Evolutionary conservation across 257 asterid species (phyloP), one percentile per base, ranked within the genome.

Genomic region (Solanum lycopersicoides): DNA sequence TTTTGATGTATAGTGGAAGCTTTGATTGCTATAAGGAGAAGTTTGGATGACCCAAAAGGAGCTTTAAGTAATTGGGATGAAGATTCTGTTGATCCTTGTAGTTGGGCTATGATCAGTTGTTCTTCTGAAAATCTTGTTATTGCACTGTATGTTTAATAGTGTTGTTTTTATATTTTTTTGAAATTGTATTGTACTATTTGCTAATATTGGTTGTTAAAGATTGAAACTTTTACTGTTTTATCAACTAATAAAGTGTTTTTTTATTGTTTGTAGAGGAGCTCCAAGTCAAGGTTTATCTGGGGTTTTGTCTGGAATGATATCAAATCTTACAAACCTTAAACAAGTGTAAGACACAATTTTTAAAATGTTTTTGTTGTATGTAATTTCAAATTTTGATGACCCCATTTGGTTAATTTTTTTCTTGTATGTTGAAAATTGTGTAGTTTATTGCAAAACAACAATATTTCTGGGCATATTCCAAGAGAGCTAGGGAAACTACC

Each of bases 261-360:
- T 87, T 50, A 21, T 37, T 28, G 39, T 53, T 63, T 85, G 86
- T 95, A 97, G 99, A 28, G 98, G 97, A 90, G 99, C 97, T 89
- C 99, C 99, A 72, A 93, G 99, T 83, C 99, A 97, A 90, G 99
- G 97, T 82, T 90, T 97, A 92, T 95, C 98, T 72, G 99, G 99
- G 87, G 89, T 93, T 82, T 71, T 97, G 86, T 95, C 98, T 88
- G 93, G 98, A 93, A 87, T 88, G 91, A 88, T 94, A 83, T 95
- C 98, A 86, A 96, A 96, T 80, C 99, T 97, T 56, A 95, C 98
- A 86, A 97, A 96, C 90, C 98, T 97, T 87, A 97, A 95, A 89
- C 99, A 95, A 95, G 89, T 97, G 99, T 97, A 91, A 94, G 98
- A 13, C 32, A 35, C 25, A 76, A 82, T 37, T 15, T 50, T 69